These are phyloP conservation scores for Penicillium nordicum DNA, from an alignment of 2,329 filamentous ascomycete species.

Conservation along the genomic window DNA sequence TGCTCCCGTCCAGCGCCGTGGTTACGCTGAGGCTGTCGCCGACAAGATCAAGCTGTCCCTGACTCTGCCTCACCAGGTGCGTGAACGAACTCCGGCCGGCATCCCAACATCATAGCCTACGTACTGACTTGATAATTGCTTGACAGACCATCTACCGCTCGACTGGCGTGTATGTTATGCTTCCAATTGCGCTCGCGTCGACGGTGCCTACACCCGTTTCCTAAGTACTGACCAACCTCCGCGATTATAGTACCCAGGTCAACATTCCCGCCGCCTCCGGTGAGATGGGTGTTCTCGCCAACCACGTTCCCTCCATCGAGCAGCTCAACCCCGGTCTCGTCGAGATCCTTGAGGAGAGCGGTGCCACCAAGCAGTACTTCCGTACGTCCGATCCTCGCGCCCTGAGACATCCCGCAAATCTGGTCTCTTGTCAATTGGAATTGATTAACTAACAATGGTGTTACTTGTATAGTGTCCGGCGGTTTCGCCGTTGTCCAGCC, in stretches of 20 bases:
- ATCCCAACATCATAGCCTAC: not conserved
- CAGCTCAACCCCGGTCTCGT: conserved; percentile 96
- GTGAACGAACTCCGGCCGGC: conserved; percentile 34
- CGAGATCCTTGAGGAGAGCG: conserved; percentile 91
- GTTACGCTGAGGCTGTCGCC: conserved; percentile 82
- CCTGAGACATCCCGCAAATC: conserved; percentile 2
- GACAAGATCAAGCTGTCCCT: conserved; percentile 99
- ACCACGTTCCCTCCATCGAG: conserved; percentile 98
- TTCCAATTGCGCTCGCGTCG: conserved; percentile 9
- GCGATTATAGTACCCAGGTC: conserved; percentile 78
- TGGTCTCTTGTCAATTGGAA: conserved; percentile 4
- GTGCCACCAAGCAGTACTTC: conserved; percentile 93
- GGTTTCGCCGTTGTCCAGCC: conserved; percentile 97
- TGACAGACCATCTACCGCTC: conserved; percentile 66
- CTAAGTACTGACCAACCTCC: conserved; percentile 56
- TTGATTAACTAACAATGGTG: conserved; percentile 19
- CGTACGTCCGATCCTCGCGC: conserved; percentile 57
- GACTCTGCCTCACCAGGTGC: conserved; percentile 96
- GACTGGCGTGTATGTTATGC: conserved; percentile 62
- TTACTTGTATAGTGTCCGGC: conserved; percentile 68
- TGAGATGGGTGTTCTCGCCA: conserved; percentile 98
- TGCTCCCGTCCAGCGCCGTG: conserved; percentile 75
- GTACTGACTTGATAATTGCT: conserved; percentile 24
- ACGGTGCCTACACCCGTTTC: conserved; percentile 11
- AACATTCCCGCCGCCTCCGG: conserved; percentile 97